These are phyloP conservation scores for Malassezia globosa DNA, from an alignment of 1,284 basidiomycete genomes.

Conservation along the genomic window DNA sequence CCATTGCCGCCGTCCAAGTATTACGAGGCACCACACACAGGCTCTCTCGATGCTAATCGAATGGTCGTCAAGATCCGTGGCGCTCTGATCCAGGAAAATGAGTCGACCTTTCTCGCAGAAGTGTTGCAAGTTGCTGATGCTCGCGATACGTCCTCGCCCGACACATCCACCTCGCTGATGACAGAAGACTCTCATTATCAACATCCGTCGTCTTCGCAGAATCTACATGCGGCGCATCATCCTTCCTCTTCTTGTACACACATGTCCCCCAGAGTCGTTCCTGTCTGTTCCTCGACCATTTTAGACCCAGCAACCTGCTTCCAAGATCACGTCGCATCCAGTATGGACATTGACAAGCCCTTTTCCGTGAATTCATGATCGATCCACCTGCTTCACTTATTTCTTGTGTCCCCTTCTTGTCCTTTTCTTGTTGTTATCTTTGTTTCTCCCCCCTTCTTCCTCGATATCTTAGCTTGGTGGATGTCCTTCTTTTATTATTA, in stretches of 20 bases:
- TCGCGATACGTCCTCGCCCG: slow-evolving; percentile 6
- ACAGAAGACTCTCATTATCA: slow-evolving; percentile 12
- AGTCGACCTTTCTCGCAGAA: slow-evolving; percentile 34
- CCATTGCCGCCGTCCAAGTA: slow-evolving; percentile 12
- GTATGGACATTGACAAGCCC: slow-evolving; percentile 15
- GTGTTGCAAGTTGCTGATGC: slow-evolving; percentile 21
- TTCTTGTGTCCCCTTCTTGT: too few relatives aligned
- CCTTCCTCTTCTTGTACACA: not conserved
- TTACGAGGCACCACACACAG: slow-evolving; percentile 6
- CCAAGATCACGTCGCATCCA: not conserved
- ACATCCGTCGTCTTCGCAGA: not conserved
- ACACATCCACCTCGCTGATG: slow-evolving; percentile 17
- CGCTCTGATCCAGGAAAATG: slow-evolving; percentile 39
- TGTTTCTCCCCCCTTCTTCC: too few relatives aligned
- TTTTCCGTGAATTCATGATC: not conserved
- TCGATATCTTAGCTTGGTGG: too few relatives aligned
- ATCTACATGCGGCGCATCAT: not conserved
- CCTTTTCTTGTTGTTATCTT: too few relatives aligned
- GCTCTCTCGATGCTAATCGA: slow-evolving; percentile 13
- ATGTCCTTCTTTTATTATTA: too few relatives aligned
- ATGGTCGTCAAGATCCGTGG: slow-evolving; percentile 32
- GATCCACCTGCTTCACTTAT: too few relatives aligned
- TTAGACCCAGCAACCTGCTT: not conserved
- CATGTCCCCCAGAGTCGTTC: slow-evolving; percentile 6
- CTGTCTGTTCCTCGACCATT: not conserved